Evolutionary conservation across 176 grass and related monocot species (phyloP).

Genomic region (Cymbopogon citratus): DNA sequence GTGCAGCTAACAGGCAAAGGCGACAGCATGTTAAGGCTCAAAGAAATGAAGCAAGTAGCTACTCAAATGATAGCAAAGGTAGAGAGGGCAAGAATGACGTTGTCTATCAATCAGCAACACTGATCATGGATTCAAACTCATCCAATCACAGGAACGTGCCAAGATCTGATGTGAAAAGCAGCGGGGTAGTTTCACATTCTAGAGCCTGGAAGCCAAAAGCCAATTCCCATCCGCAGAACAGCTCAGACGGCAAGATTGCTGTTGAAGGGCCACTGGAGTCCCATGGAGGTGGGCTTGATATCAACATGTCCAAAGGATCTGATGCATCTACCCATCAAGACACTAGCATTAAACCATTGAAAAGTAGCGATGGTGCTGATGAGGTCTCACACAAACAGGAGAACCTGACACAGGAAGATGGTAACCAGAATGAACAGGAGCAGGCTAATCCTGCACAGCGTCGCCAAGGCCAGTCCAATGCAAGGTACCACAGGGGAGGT

Average conservation of each 20-base stretch:
- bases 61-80: conserved; percentile 33
- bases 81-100: conserved; percentile 24
- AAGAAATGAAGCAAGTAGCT: conserved; percentile 43
- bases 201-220: conserved; percentile 85
- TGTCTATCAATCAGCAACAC: conserved; percentile 26
- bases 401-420: not conserved
- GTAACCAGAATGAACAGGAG: conserved; percentile 35
- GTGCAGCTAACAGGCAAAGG: conserved; percentile 39
- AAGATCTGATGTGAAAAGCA: conserved; percentile 48
- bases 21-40: conserved; percentile 52
- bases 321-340: conserved; percentile 22
- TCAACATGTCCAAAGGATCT: not conserved
- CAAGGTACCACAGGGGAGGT: conserved; percentile 55
- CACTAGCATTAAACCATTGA: conserved; percentile 1
- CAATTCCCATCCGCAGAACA: conserved; percentile 30
- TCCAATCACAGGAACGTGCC: conserved; percentile 35
- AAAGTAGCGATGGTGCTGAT: not conserved
- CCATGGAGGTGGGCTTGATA: not conserved
- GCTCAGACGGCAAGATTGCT: conserved; percentile 38
- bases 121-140: conserved; percentile 23
- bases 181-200: conserved; percentile 23
- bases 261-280: conserved; percentile 31
- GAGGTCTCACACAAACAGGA: conserved; percentile 13
- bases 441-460: conserved; percentile 28
- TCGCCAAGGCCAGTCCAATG: conserved; percentile 39